Percentiles rank a stretch among this genome's conserved stretches.
Evolutionary conservation across 2,329 filamentous ascomycete genomes (phyloP).

Genomic region (Spiromastix sp.): DNA sequence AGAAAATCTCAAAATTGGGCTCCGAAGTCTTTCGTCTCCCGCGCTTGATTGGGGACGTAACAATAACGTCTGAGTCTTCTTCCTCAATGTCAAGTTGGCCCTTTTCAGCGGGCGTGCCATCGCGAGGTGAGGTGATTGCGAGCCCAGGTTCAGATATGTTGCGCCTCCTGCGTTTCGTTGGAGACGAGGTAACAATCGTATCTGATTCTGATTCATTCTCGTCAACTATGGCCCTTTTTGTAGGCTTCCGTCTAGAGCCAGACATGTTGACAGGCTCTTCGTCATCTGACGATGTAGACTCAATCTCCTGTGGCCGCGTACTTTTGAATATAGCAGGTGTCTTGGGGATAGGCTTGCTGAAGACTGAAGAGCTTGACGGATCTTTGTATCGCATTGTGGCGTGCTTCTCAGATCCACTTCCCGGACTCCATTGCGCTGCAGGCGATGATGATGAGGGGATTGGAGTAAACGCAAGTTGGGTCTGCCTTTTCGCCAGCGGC

Average conservation of each 20-base stretch:
- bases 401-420: conserved; percentile 19
- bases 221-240: conserved; percentile 18
- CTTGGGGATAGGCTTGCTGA: background rate
- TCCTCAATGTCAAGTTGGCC: conserved; percentile 32
- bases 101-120: conserved; percentile 15
- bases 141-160: conserved; percentile 7
- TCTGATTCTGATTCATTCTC: conserved; percentile 22
- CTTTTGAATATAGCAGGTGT: background rate
- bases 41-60: conserved; percentile 4
- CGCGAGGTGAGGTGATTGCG: background rate
- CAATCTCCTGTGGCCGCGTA: background rate
- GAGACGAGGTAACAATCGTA: conserved; percentile 18
- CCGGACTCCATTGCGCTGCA: conserved; percentile 12
- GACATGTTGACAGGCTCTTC: conserved; percentile 6
- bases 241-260: conserved; percentile 15
- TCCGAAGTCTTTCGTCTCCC: background rate
- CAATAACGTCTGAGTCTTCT: conserved; percentile 29
- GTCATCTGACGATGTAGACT: background rate
- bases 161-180: conserved; percentile 17
- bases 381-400: conserved; percentile 25
- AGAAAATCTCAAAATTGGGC: conserved; percentile 10
- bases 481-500: conserved; percentile 20
- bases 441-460: conserved; percentile 18
- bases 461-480: conserved; percentile 33
- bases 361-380: conserved; percentile 15